These are phyloP conservation scores for Hygrocybe coccinea DNA, from an alignment of 768 basidiomycete genomes.

Conservation along the genomic window DNA sequence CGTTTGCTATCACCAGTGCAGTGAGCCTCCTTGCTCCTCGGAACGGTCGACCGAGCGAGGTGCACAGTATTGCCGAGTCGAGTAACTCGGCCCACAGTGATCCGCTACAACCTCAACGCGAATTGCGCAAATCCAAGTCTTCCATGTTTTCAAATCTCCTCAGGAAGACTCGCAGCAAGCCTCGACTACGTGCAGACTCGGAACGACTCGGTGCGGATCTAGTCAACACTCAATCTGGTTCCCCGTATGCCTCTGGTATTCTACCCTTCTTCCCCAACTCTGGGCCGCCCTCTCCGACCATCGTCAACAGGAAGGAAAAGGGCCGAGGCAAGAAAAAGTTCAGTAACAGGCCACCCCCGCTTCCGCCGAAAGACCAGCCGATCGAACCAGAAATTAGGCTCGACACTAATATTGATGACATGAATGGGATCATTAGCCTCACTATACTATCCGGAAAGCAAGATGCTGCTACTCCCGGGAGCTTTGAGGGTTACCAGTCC, in stretches of 20 bases:
- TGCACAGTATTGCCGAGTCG: conserved; percentile 30
- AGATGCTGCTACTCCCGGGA: conserved; percentile 39
- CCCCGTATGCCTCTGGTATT: conserved; percentile 28
- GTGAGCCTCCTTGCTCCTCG: conserved; percentile 22
- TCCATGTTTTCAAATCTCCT: conserved; percentile 42
- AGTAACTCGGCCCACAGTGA: conserved; percentile 21
- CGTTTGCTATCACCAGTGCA: conserved; percentile 35
- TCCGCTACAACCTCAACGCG: conserved; percentile 29
- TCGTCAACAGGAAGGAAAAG: conserved; percentile 29
- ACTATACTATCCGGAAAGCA: conserved; percentile 22
- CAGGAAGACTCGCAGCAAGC: conserved; percentile 39
- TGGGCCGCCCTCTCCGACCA: conserved; percentile 12
- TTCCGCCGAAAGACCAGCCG: conserved; percentile 28
- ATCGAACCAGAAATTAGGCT: conserved; percentile 42
- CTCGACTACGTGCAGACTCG: conserved; percentile 32
- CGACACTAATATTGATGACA: conserved; percentile 66
- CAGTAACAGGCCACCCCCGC: conserved; percentile 26
- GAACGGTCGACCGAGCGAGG: conserved; percentile 34
- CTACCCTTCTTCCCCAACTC: conserved; percentile 19
- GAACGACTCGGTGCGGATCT: conserved; percentile 21
- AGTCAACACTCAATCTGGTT: conserved; percentile 17
- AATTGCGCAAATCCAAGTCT: conserved; percentile 46
- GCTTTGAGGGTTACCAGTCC: conserved; percentile 29
- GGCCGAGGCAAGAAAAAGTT: conserved; percentile 33
- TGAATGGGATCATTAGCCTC: conserved; percentile 78